Conservation (phyloP, 2,329 filamentous ascomycete species). For the Phoma sp. region DNA sequence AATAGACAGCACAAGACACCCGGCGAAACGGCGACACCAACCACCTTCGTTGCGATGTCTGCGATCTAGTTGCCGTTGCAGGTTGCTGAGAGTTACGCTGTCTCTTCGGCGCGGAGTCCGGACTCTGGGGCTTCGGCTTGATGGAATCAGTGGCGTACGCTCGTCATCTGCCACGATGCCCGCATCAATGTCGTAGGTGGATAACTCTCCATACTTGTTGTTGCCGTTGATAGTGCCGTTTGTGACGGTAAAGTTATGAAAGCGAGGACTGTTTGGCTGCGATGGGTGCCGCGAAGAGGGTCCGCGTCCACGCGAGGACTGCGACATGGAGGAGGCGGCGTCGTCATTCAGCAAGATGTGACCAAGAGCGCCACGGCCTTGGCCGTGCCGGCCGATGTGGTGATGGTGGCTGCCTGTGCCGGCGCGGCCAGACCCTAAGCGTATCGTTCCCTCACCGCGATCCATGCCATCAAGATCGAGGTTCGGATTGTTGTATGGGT, state of each 20-base stretch:
- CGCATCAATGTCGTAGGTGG: constrained; percentile 82
- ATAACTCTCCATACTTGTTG: constrained; percentile 67
- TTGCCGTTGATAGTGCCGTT: constrained; percentile 43
- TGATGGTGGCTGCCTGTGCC: constrained; percentile 75
- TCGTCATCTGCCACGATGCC: constrained; percentile 83
- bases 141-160: constrained; percentile 77
- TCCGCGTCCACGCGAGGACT: constrained; percentile 68
- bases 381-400: constrained; percentile 79
- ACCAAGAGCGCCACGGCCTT: constrained; percentile 73
- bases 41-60: constrained; percentile 60
- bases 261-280: constrained; percentile 71
- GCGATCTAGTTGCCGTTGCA: constrained; percentile 71
- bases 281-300: constrained; percentile 66
- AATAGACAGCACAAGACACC: constrained; percentile 82
- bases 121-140: constrained; percentile 65
- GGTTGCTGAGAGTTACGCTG: constrained; percentile 57
- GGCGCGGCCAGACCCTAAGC: constrained; percentile 52
- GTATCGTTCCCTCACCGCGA: constrained; percentile 47
- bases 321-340: constrained; percentile 71
- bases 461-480: constrained; percentile 54
- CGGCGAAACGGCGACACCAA: constrained; percentile 78
- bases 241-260: constrained; percentile 56
- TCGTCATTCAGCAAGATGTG: constrained; percentile 64
- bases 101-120: constrained; percentile 58
- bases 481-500: constrained; percentile 70